Conservation (phyloP, 352 stramenopile genomes). For the Phytophthora macrochlamydospora region DNA sequence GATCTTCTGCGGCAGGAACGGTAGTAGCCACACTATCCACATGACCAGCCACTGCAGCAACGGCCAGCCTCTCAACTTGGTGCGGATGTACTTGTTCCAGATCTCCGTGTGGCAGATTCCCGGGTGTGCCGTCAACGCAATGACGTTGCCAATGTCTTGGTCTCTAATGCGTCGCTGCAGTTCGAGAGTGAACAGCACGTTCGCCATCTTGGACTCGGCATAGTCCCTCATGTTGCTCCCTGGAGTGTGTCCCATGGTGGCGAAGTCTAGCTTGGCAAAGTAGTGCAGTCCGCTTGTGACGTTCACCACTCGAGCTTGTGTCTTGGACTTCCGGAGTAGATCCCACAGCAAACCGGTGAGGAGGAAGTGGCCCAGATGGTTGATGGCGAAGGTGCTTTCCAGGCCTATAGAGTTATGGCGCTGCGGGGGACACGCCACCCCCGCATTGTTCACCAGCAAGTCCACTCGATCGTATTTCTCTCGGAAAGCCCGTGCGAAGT, state of each 20-base stretch:
- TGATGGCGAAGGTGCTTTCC: constrained; percentile 51
- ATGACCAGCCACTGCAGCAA: constrained; percentile 53
- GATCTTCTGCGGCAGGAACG: constrained; percentile 41
- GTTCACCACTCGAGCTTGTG: constrained; percentile 43
- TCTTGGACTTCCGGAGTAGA: constrained; percentile 24
- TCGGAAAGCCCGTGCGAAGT: constrained; percentile 47
- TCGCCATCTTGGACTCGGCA: constrained; percentile 51
- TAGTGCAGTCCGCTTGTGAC: constrained; percentile 47
- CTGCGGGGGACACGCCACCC: constrained; percentile 34
- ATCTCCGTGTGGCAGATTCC: constrained; percentile 45
- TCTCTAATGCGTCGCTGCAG: constrained; percentile 42
- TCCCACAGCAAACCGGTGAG: constrained; percentile 50
- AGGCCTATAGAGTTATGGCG: constrained; percentile 33
- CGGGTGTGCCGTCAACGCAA: constrained; percentile 45
- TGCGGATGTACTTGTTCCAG: constrained; percentile 40
- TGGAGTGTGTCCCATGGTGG: constrained; percentile 24
- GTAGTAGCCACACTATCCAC: constrained; percentile 37
- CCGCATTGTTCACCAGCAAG: constrained; percentile 77
- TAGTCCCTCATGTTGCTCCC: constrained; percentile 39
- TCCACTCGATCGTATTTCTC: constrained; percentile 48
- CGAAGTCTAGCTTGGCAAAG: constrained; percentile 36
- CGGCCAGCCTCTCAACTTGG: constrained; percentile 35
- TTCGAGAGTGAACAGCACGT: constrained; percentile 58
- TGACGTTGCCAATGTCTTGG: constrained; percentile 31
- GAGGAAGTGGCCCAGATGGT: constrained; percentile 59